phyloP scores from a whole-genome alignment of 768 basidiomycete species.

The Lyophyllum semitale region DNA sequence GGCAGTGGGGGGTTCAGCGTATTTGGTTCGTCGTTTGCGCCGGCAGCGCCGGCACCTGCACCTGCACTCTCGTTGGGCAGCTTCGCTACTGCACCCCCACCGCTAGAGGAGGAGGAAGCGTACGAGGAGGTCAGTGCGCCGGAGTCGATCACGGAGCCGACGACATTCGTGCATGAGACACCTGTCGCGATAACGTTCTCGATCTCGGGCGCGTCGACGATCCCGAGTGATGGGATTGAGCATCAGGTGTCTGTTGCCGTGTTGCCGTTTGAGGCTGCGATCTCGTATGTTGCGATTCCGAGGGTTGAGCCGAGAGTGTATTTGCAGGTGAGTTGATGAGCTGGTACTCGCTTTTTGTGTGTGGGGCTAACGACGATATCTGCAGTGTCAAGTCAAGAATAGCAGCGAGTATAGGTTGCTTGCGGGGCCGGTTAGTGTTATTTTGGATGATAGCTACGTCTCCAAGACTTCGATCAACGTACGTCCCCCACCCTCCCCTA shows the following conservation, averaged over 20 bases:
- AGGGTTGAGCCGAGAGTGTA: slow-evolving; percentile 50
- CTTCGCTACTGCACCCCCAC: too few species aligned
- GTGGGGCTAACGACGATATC: background rate
- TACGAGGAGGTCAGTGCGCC: slow-evolving; percentile 33
- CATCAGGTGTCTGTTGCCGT: slow-evolving; percentile 57
- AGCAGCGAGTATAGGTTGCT: slow-evolving; percentile 59
- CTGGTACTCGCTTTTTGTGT: background rate
- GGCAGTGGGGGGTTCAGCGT: too few species aligned
- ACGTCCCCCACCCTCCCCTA: slow-evolving; percentile 11
- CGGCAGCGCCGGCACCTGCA: too few species aligned
- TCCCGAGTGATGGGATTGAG: slow-evolving; percentile 55
- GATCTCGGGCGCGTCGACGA: slow-evolving; percentile 49
- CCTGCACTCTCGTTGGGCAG: too few species aligned
- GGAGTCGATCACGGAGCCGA: slow-evolving; percentile 28
- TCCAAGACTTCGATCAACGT: slow-evolving; percentile 52
- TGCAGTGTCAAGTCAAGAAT: slow-evolving; percentile 54
- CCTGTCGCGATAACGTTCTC: too few species aligned
- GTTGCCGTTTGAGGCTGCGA: slow-evolving; percentile 45
- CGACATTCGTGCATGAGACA: too few species aligned
- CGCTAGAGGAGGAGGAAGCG: slow-evolving; percentile 13
- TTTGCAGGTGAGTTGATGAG: slow-evolving; percentile 38
- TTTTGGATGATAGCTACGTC: slow-evolving; percentile 58
- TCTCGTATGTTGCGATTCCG: slow-evolving; percentile 53
- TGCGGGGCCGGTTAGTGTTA: slow-evolving; percentile 54
- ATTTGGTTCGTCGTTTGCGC: too few species aligned